Conservation (phyloP, 768 basidiomycete genomes). For the Saitozyma podzolica region DNA sequence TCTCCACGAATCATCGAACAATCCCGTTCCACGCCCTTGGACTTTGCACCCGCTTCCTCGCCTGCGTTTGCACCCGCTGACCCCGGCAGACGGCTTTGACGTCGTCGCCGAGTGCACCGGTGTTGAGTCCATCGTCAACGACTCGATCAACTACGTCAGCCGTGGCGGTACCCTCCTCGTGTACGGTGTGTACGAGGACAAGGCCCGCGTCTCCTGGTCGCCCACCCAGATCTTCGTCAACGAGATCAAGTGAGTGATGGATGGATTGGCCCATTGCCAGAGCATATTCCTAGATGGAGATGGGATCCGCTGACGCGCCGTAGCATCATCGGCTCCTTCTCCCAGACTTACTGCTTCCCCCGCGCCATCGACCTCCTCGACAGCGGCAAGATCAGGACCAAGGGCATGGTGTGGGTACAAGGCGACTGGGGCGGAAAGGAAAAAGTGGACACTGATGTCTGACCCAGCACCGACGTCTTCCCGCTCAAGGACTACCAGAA, state of each 20-base stretch:
- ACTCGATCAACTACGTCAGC: conserved; percentile 84
- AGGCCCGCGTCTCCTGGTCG: conserved; percentile 79
- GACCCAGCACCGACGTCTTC: conserved; percentile 58
- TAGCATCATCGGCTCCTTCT: conserved; percentile 80
- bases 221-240: conserved; percentile 77
- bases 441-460: no score
- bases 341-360: conserved; percentile 86
- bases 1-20: no score
- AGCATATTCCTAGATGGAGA: no score
- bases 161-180: conserved; percentile 54
- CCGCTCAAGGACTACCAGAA: conserved; percentile 64
- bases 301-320: background rate
- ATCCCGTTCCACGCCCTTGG: no score
- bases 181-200: conserved; percentile 87
- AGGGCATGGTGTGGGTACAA: conserved; percentile 64
- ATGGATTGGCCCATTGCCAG: no score
- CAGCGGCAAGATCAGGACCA: conserved; percentile 74
- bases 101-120: conserved; percentile 81
- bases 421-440: no score
- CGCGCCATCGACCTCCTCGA: conserved; percentile 87
- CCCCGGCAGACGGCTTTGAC: conserved; percentile 68
- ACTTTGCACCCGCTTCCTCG: no score
- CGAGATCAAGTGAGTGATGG: conserved; percentile 61
- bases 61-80: conserved; percentile 1
- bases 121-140: conserved; percentile 80